Base-by-base conservation (phyloP, 2,329 filamentous ascomycete species). In the Albifimbria verrucaria region DNA sequence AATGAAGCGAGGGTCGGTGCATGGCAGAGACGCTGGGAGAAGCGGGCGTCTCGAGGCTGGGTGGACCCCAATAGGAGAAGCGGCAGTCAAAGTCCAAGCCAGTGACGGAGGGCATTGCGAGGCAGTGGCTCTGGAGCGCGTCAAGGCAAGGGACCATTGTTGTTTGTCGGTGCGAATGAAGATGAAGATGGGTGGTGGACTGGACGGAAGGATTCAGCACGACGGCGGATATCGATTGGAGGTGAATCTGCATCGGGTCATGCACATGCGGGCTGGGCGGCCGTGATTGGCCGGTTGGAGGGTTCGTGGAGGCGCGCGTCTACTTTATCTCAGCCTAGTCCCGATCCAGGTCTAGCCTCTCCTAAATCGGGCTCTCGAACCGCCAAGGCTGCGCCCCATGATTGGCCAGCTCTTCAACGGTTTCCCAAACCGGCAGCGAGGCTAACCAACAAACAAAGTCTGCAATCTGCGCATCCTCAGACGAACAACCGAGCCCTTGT, bases 301-400 rank as follows among this genome's bases (percentile, higher is more conserved):
- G 26, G 26, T 15, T 28, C 6, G 43, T 25, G 23, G 45, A 48
- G 45, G 45, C 45, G 45, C 45, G 45, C 45, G 45, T 48, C 24
- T 48, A 48, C 18, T 22, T 46, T 23, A 11, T 10, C 43, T n/a
- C 18, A 15, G 9, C 7, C 26, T 32, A 32, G 26, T 32, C 26
- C 26, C 26, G 26, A 7, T 32, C 26, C 7, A 15, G 26, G 26
- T 15, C 15, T 32, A 32, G 26, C 26, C 9, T 32, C 26, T 15
- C 26, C 26, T 32, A 32, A 32, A 32, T 32, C 26, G 26, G 26
- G 26, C 26, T 32, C 9, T 32, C 26, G 26, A 32, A 32, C 26
- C 26, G 26, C 26, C 26, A 32, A 32, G 7, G 26, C 26, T 32
- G 26, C 26, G 26, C 26, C 26, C 7, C 26, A 9, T 32, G 26